Evolutionary conservation across 2,329 filamentous ascomycete species (phyloP), one percentile per base, ranked within the genome.

Genomic region (Sporothrix variecibatus): DNA sequence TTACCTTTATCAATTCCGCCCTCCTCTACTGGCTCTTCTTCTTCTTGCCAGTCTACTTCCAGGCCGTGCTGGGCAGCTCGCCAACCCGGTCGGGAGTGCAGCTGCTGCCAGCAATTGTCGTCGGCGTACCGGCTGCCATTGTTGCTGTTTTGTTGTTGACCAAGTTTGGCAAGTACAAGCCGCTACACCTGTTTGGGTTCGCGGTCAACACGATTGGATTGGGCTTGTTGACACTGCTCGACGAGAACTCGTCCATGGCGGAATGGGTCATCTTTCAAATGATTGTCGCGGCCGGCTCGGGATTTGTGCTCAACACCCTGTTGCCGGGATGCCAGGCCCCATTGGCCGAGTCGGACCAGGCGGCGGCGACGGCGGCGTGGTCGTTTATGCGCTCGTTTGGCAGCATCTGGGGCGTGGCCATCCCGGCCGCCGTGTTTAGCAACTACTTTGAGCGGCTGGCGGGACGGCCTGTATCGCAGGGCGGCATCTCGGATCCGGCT

Each of bases 271-370:
- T 80, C 26, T 79, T 90, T 76, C 85, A 85, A 76, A 87, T 92
- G 49, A 91, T 90, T 81, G 88, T 90, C 46, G 89, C 87, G 71
- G 90, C 90, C 6, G 90, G 90, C 6, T 89, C 90, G 3, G 85
- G 90, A 23, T 78, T 80, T 46, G 77, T 82, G n/a, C 78, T 83
- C 38, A 83, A 80, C 69, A 80, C 81, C 4, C 79, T 83, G 76
- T 82, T 82, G 72, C 81, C 83, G 56, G 82, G 81, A 23, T 78
- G 81, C 23, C 82, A 83, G 74, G 82, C 82, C 4, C 79, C 81
- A 69, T 81, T 81, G 75, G 72, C 75, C 20, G 77, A 78, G 1
- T 80, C 81, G 26, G 82, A 84, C 56, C 80, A 81, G 71, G 82
- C 78, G 0, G 77, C 78, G 0, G 82, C 82, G 0, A 81, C 82